Evolutionary conservation across 2,329 filamentous ascomycete genomes (phyloP).

Genomic region (Pyrenochaeta sp.): DNA sequence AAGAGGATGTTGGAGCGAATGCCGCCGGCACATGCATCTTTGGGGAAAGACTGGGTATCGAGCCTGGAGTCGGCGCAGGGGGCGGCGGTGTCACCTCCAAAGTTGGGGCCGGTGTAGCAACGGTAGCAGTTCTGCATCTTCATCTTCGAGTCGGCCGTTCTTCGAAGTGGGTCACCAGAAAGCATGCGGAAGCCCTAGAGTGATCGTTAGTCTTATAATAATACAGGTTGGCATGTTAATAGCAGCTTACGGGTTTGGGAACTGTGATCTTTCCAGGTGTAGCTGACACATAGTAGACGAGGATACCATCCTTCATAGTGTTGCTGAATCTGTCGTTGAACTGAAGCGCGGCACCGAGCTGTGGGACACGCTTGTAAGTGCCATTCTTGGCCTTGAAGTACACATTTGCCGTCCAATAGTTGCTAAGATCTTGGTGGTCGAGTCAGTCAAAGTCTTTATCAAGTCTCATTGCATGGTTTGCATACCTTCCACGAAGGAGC

Average conservation of each 20-base stretch:
- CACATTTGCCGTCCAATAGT: slow-evolving; percentile 46
- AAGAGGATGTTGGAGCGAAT: slow-evolving; percentile 42
- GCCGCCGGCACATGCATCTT: slow-evolving; percentile 30
- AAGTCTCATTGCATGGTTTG: too few species aligned
- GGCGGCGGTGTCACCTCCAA: slow-evolving; percentile 52
- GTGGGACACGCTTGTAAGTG: slow-evolving; percentile 43
- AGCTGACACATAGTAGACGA: slow-evolving; percentile 38
- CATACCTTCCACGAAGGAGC: slow-evolving; percentile 31
- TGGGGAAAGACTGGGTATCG: slow-evolving; percentile 22
- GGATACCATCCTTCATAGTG: slow-evolving; percentile 33
- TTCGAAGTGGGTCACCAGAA: slow-evolving; percentile 43
- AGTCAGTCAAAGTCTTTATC: too few species aligned
- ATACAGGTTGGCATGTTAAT: neutral
- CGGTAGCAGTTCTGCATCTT: slow-evolving; percentile 55
- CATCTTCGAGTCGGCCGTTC: neutral
- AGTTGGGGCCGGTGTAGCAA: slow-evolving; percentile 56
- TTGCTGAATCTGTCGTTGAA: neutral
- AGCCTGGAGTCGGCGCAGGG: slow-evolving; percentile 32
- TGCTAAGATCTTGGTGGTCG: slow-evolving; percentile 24
- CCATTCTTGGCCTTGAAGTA: slow-evolving; percentile 45
- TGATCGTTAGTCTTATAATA: neutral
- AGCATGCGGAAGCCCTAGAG: slow-evolving; percentile 58
- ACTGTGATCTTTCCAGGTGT: slow-evolving; percentile 17
- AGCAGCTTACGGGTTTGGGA: slow-evolving; percentile 56
- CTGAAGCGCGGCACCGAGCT: slow-evolving; percentile 18